Base-by-base conservation (phyloP, 768 basidiomycete genomes). In the Exidia glandulosa region DNA sequence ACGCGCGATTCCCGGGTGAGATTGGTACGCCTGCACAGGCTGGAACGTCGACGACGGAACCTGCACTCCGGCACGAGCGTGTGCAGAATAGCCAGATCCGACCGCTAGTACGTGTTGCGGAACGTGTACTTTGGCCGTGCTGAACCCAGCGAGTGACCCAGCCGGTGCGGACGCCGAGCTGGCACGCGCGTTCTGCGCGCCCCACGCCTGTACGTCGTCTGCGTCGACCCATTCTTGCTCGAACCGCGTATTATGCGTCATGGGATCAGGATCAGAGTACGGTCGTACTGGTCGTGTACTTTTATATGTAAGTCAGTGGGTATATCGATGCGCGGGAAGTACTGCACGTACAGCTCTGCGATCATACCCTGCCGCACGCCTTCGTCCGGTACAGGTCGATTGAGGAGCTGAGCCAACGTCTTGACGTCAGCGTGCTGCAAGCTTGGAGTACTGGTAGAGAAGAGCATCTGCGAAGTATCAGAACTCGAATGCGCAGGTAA, bases 361-460 rank as follows among this genome's bases (percentile, higher is more conserved):
- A 84, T 66, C 61, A 72, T 70, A 36, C 67, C 62, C 16, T 67
- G 58, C 1, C 82, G 76, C 59, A 80, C 77, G 9, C 64, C 69
- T 54, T 81, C 77, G 47, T 75, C 69, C 9, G 82, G 79, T 7
- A 67, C 52, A 2, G 71, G 64, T 58, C 86, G 70, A 34, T 72
- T 71, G 1, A 90, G 68, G 23, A 92, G 79, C n/a, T 67, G 70
- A 4, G 82, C 79, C 19, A 86, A 74, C 9, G 81, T 75, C 36
- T 68, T 69, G 19, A 81, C 73, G 56, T 84, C 80, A 9, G 65
- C 65, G 14, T 66, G 52, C 23, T 73, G 66, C 60, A 88, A 70
- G 32, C 72, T 70, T 6, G 77, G 72, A 19, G 83, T 75, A 4
- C 71, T 73, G 32, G 72, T 67, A 16, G 73, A 68, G 65, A 88